Base-by-base conservation (phyloP, 1,139 yeast species). In the Geotrichum australiense region DNA sequence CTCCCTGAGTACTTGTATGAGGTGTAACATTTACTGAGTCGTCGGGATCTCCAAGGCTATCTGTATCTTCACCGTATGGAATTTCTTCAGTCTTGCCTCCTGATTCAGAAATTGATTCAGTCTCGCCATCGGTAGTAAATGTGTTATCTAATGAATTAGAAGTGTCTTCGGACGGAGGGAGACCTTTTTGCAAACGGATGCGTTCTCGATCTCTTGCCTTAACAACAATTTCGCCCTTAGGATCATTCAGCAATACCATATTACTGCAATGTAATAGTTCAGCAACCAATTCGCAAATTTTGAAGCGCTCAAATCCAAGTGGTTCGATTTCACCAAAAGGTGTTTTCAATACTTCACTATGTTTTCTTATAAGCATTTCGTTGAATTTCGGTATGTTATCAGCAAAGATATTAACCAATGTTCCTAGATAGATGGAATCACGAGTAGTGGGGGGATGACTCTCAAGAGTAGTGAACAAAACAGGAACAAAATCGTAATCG, bases 261-360 rank as follows among this genome's bases (percentile, higher is more conserved):
- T 91, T 91, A 20, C 96, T 86, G 58, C 99, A 91, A 63, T 91
- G 99, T 46, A 91, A 71, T 40, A 91, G 70, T 61, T 91, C 99
- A 0, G 98, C 98, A 49, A 91, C 78, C 50, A 91, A 70, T 64
- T 93, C 98, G 60, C 96, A 91, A 39, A 91, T 83, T 60, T 89
- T 85, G 64, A 93, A 91, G 52, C 97, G 71, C 65, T 91, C 97
- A 63, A 89, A 89, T 0, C 98, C 98, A 30, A 91, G 68, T 1
- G 98, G 98, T 62, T 85, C 94, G 48, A 80, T 78, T 26, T 63
- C 61, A 16, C 87, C 87, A 57, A 80, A 78, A 10, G 87, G 81
- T 4, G 96, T 85, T 47, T 74, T 71, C 50, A 86, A 65, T 49
- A 43, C 61, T 29, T 62, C 60, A 12, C 50, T 45, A 37, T 57